Conservation (phyloP, 228 moss, liverwort and hornwort species). For the Sphagnum magellanicum region DNA sequence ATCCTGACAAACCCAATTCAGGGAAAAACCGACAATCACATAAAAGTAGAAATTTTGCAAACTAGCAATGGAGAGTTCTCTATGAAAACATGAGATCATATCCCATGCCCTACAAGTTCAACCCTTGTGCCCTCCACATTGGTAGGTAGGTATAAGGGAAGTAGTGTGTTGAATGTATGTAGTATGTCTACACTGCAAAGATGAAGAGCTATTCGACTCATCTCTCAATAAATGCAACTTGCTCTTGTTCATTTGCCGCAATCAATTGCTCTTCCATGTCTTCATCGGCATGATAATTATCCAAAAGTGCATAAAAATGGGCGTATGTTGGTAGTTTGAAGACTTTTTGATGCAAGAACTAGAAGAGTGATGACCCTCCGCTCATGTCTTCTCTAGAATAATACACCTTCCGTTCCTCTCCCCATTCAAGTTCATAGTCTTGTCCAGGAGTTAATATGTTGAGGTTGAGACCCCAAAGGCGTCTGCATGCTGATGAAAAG, state of each 20-base stretch:
- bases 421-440: slow-evolving; percentile 87
- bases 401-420: slow-evolving; percentile 65
- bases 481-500: slow-evolving; percentile 52
- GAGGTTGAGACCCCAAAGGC: slow-evolving; percentile 82
- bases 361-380: slow-evolving; percentile 54
- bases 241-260: slow-evolving; percentile 44
- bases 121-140: too few species aligned
- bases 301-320: slow-evolving; percentile 78
- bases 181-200: too few species aligned
- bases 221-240: slow-evolving; percentile 86
- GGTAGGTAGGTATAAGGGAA: too few species aligned
- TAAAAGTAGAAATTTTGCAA: too few species aligned
- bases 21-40: too few species aligned
- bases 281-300: slow-evolving; percentile 69
- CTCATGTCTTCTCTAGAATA: slow-evolving; percentile 59
- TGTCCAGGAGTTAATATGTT: slow-evolving; percentile 75
- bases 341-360: slow-evolving; percentile 61
- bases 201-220: slow-evolving; percentile 32
- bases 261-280: slow-evolving; percentile 34
- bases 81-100: too few species aligned
- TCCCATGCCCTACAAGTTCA: too few species aligned
- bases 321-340: slow-evolving; percentile 76
- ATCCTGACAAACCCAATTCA: too few species aligned
- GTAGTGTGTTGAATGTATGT: too few species aligned
- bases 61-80: too few species aligned